Percentiles rank a stretch among this genome's conserved stretches.
These are phyloP conservation scores for Quercus lobata DNA, from an alignment of 331 rosid genomes.

Conservation along the genomic window DNA sequence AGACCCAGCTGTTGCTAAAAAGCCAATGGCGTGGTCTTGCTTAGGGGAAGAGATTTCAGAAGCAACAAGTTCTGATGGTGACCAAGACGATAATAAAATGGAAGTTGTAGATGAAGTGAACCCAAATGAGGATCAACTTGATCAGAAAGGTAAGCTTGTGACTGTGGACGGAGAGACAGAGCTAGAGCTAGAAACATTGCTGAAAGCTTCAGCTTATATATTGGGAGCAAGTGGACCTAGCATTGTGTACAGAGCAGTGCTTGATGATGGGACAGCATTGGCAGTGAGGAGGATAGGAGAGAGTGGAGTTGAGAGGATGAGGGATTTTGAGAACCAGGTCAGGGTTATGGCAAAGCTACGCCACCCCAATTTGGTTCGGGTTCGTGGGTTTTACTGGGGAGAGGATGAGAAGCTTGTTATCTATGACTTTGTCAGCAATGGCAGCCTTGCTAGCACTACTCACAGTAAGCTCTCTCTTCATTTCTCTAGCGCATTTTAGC, in stretches of 20 bases:
- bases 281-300: slow-evolving; percentile 87
- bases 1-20: slow-evolving; percentile 13
- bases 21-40: slow-evolving; percentile 45
- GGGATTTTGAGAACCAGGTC: slow-evolving; percentile 72
- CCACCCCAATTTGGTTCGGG: slow-evolving; percentile 67
- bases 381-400: slow-evolving; percentile 83
- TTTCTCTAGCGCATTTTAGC: too few relatives aligned
- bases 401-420: slow-evolving; percentile 80
- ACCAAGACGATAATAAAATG: slow-evolving; percentile 24
- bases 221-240: slow-evolving; percentile 61
- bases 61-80: slow-evolving; percentile 73
- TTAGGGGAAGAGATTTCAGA: slow-evolving; percentile 71
- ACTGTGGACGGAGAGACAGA: slow-evolving; percentile 60
- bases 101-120: neutral
- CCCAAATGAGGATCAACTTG: slow-evolving; percentile 3
- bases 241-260: slow-evolving; percentile 86
- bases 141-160: slow-evolving; percentile 47
- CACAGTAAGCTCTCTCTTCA: slow-evolving; percentile 44
- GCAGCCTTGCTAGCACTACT: slow-evolving; percentile 48
- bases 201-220: slow-evolving; percentile 79
- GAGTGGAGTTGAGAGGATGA: slow-evolving; percentile 50
- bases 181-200: slow-evolving; percentile 67
- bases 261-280: slow-evolving; percentile 65
- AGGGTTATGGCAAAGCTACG: slow-evolving; percentile 59
- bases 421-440: slow-evolving; percentile 65